phyloP scores from a whole-genome alignment of 192 early-diverging fungal genomes.

The Podila epicladia region DNA sequence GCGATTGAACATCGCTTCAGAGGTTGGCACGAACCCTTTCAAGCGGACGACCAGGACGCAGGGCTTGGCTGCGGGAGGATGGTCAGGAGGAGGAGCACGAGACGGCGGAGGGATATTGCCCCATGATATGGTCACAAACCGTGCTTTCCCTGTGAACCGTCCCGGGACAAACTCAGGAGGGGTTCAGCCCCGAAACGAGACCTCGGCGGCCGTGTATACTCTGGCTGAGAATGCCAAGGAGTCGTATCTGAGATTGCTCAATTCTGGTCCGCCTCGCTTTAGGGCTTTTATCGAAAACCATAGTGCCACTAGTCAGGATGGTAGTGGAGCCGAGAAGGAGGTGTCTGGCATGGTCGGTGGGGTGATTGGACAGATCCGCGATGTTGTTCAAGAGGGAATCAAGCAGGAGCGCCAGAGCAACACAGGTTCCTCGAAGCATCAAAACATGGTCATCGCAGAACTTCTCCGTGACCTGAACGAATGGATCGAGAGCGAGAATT shows the following conservation, averaged over 20 bases:
- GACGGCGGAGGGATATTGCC: background rate
- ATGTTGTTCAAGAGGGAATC: no score
- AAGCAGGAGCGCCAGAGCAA: no score
- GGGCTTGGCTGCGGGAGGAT: slow-evolving; percentile 33
- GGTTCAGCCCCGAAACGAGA: slow-evolving; percentile 15
- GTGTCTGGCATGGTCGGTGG: no score
- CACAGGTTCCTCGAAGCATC: background rate
- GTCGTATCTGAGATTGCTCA: no score
- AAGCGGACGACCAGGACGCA: slow-evolving; percentile 20
- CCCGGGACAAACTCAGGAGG: background rate
- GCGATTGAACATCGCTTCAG: background rate
- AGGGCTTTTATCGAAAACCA: no score
- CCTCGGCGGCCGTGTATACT: slow-evolving; percentile 16
- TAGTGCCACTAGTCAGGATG: background rate
- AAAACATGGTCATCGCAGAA: slow-evolving; percentile 6
- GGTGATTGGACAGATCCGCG: no score
- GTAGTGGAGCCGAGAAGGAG: background rate
- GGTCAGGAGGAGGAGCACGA: slow-evolving; percentile 3
- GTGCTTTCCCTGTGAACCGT: slow-evolving; percentile 8
- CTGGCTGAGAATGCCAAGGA: slow-evolving; percentile 1
- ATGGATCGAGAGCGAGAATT: slow-evolving; percentile 44
- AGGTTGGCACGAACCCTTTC: slow-evolving; percentile 45
- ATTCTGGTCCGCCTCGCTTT: no score
- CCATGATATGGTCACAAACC: background rate
- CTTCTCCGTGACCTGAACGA: slow-evolving; percentile 36